These are phyloP conservation scores for Neopestalotiopsis rosae DNA, from an alignment of 2,329 filamentous ascomycete species.

Conservation along the genomic window DNA sequence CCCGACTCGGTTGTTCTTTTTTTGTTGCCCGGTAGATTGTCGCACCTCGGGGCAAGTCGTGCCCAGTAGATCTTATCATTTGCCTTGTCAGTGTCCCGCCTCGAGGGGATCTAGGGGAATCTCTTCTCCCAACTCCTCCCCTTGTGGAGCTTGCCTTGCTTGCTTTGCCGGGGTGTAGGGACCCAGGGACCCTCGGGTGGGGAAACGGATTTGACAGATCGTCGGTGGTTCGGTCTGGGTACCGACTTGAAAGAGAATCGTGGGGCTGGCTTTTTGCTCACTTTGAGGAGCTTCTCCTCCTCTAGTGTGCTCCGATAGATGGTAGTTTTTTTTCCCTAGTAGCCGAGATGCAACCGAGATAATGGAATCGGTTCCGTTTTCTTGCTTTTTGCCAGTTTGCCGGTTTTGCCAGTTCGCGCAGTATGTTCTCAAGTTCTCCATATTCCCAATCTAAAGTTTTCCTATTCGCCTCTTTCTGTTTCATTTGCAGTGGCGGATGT, in stretches of 20 bases:
- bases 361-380: background rate
- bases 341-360: slow-evolving; percentile 1
- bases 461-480: background rate
- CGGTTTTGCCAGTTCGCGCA: no score
- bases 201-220: no score
- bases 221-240: background rate
- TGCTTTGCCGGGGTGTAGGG: background rate
- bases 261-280: background rate
- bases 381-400: no score
- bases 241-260: background rate
- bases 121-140: background rate
- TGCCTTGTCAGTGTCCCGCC: background rate
- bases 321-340: background rate
- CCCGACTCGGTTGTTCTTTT: background rate
- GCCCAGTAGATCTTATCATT: background rate
- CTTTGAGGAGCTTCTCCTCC: background rate
- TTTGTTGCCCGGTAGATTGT: background rate
- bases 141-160: background rate
- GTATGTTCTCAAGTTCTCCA: no score
- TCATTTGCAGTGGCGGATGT: background rate
- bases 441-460: no score
- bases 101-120: background rate
- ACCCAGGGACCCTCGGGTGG: background rate
- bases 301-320: background rate
- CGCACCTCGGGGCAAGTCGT: background rate